Evolutionary conservation across 2,329 filamentous ascomycete genomes (phyloP), one percentile per base, ranked within the genome.

Genomic region (Exserohilum rostratum): DNA sequence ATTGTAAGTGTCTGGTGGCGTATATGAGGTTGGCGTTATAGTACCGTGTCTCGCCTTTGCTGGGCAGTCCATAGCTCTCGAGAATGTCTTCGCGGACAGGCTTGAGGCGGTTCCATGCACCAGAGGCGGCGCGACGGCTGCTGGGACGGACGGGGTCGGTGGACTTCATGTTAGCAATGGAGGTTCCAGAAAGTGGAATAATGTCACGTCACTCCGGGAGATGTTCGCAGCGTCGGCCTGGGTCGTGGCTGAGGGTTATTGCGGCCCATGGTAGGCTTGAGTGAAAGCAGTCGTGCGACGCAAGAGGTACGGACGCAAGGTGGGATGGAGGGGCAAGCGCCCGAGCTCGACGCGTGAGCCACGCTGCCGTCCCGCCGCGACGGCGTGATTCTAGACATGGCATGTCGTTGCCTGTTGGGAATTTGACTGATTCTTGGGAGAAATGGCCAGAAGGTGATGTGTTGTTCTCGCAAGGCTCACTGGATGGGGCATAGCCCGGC

Each of bases 31-130:
- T 17, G 46, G 37, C 33, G 25, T 35, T 18, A 37, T n/a, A 43
- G 27, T 80, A 93, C 92, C 90, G 88, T 43, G 83, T 90, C 75
- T 98, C 93, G 47, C 93, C 93, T 71, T 96, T 97, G 2, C 92
- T 96, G 4, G 91, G 91, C 61, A 96, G 82, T 1, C 93, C 93
- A 63, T 96, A 89, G 56, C 82, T 84, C 65, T 96, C 90, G 25
- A 98, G 80, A 12, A 90, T 85, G 73, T 97, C 92, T 53, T 86
- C 79, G 39, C 88, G 85, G 56, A 88, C 83, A 11, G 90, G 88
- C 73, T 89, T 92, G 60, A 96, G 79, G 60, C 73, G 70, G 48
- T 70, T 69, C 73, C 72, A 76, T 35, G 72, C 72, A 39, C 73
- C 71, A 22, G 73, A 76, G 34, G 73, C 72, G 15, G 69, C 73